Conservation (phyloP, 2,329 filamentous ascomycete species). For the Cercospora janseana region DNA sequence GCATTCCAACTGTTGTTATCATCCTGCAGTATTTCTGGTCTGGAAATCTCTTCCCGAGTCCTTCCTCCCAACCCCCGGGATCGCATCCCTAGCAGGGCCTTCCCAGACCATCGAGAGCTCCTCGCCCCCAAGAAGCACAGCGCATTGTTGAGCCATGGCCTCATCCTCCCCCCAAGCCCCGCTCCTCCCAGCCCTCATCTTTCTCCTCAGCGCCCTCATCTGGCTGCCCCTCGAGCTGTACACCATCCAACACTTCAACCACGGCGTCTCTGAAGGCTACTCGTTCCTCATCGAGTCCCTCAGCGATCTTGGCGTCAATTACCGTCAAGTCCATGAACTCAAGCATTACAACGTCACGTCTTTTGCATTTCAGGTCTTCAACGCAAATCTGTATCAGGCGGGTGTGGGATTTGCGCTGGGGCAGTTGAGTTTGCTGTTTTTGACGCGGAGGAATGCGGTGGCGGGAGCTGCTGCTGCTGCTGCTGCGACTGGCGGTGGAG, state of each 20-base stretch:
- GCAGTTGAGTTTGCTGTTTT: slow-evolving; percentile 16
- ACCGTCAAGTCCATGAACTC: slow-evolving; percentile 28
- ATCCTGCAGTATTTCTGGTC: no score
- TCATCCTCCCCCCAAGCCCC: not conserved
- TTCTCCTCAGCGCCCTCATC: slow-evolving; percentile 11
- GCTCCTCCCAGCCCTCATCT: slow-evolving; percentile 18
- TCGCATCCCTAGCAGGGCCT: no score
- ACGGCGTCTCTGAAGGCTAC: slow-evolving; percentile 17
- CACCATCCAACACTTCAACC: slow-evolving; percentile 16
- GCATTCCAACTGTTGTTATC: no score
- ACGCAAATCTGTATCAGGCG: slow-evolving; percentile 21
- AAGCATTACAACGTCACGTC: slow-evolving; percentile 27
- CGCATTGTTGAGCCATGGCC: not conserved
- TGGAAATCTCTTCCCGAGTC: no score
- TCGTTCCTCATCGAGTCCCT: slow-evolving; percentile 23
- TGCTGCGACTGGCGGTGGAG: no score
- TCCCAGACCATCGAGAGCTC: no score
- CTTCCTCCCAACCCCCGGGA: no score
- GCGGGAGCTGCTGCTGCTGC: slow-evolving; percentile 1
- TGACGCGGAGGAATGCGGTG: slow-evolving; percentile 6
- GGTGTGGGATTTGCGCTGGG: slow-evolving; percentile 20
- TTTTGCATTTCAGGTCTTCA: slow-evolving; percentile 9
- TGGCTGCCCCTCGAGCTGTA: slow-evolving; percentile 20
- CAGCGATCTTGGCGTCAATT: slow-evolving; percentile 25
- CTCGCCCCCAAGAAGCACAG: no score